Percentiles rank a stretch among this genome's conserved stretches.
phyloP scores from a whole-genome alignment of 495 filamentous ascomycete genomes.

The Sabuloglossum arenarium region DNA sequence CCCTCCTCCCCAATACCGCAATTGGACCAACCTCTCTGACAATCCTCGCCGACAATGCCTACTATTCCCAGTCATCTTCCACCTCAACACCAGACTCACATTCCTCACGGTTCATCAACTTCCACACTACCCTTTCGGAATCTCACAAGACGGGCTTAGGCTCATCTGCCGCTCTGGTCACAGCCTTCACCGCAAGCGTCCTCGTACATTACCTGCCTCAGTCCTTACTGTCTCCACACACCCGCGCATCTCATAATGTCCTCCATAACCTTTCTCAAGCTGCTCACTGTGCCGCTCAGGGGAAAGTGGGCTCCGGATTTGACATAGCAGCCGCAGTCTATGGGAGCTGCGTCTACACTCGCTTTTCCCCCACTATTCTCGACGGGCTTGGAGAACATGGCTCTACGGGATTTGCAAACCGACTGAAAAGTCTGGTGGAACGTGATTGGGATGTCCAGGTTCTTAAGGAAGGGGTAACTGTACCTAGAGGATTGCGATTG shows the following conservation, averaged over 20 bases:
- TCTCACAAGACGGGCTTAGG: conserved; percentile 95
- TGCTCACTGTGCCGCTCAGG: conserved; percentile 87
- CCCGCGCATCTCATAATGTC: conserved; percentile 18
- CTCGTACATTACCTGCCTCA: conserved; percentile 59
- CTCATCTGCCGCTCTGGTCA: conserved; percentile 86
- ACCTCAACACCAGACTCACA: conserved; percentile 2
- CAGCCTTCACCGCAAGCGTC: conserved; percentile 65
- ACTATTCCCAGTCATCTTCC: conserved; percentile 56
- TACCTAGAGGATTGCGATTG: conserved; percentile 46
- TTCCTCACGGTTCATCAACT: conserved; percentile 44
- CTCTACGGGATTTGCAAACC: conserved; percentile 37
- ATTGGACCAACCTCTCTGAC: conserved; percentile 48
- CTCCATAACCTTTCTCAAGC: conserved; percentile 89
- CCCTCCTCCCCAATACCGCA: conserved; percentile 29
- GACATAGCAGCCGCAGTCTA: conserved; percentile 90
- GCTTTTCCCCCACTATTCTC: conserved; percentile 68
- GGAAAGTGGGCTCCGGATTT: conserved; percentile 89
- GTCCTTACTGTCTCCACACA: conserved; percentile 22
- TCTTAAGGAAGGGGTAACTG: conserved; percentile 35
- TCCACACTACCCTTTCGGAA: conserved; percentile 47
- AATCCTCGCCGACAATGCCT: conserved; percentile 86
- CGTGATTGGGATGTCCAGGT: conserved; percentile 63
- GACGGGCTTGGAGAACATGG: conserved; percentile 41
- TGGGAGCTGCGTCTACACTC: conserved; percentile 71
- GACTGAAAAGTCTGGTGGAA: conserved; percentile 43